Evolutionary conservation across 805 yeast species (phyloP), one percentile per base, ranked within the genome.

Genomic region (Candida namnaoensis): DNA sequence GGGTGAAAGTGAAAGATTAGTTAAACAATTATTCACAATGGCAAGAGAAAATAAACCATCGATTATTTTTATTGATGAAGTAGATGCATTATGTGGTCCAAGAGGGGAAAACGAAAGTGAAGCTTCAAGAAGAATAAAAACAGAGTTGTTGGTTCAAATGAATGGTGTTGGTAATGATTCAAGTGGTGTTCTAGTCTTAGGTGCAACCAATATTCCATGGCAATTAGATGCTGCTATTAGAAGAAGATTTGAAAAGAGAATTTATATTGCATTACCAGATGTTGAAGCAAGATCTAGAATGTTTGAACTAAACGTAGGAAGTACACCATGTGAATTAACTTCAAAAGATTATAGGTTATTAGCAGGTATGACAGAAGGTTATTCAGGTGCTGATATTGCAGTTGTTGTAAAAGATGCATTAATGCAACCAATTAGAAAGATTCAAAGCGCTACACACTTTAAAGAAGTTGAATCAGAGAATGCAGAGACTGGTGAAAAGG

Each of bases 141-240:
- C 99, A 0, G 99, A 93, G 60, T 69, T 93, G 42, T 72, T 93
- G 52, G 98, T 93, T 5, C 99, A 93, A 60, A 93, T 93, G 99
- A 93, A 93, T 62, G 99, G 99, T 53, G 99, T 93, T 13, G 99
- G 99, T 13, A 90, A 88, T 58, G 98, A 93, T 58, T 68, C 96
- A 1, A 72, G 74, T 38, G 99, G 99, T 8, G 97, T 93, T 2
- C 68, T 93, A 32, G 98, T 93, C 1, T 69, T 93, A 40, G 99
- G 99, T 27, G 99, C 99, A 2, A 93, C 99, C 7, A 93, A 93
- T 61, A 93, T 93, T 46, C 99, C 99, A 15, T 93, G 99, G 99
- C 97, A 91, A 66, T 71, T 93, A 51, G 99, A 93, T 62, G 88
- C 97, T 37, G 99, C 99, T 7, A 87, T 93, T 38, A 77, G 99